Evolutionary conservation across 495 filamentous ascomycete genomes (phyloP).

Genomic region (Trichocladium antarcticum): DNA sequence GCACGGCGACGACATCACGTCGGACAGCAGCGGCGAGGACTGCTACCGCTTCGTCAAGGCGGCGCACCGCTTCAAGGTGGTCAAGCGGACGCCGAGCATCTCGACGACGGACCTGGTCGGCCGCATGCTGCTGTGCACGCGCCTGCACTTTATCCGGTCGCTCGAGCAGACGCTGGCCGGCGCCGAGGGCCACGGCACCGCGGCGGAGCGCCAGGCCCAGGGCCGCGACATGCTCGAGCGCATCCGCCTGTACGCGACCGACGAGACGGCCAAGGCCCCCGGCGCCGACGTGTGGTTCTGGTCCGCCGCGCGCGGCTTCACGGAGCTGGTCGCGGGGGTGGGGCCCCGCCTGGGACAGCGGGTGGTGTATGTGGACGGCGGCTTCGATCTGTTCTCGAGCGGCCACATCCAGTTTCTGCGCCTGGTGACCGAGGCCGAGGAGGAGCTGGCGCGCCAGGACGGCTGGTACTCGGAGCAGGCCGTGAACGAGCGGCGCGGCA

Average conservation of each 20-base stretch:
- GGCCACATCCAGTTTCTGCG: conserved; percentile 93
- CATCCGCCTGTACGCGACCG: conserved; percentile 75
- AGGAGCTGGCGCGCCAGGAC: conserved; percentile 47
- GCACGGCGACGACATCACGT: conserved; percentile 96
- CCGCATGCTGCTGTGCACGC: conserved; percentile 89
- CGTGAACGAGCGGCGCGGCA: conserved; percentile 47
- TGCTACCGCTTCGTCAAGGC: conserved; percentile 96
- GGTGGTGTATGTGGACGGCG: conserved; percentile 89
- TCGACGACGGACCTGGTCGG: conserved; percentile 96
- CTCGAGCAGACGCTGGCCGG: conserved; percentile 56
- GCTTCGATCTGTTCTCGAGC: conserved; percentile 93
- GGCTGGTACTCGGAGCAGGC: conserved; percentile 65
- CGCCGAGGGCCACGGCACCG: conserved; percentile 56
- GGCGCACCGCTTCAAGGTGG: conserved; percentile 81
- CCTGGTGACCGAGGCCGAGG: conserved; percentile 59
- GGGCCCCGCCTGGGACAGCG: conserved; percentile 62
- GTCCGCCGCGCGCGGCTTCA: conserved; percentile 49
- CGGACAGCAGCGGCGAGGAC: conserved; percentile 80
- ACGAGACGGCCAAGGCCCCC: conserved; percentile 59
- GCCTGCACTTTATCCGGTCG: conserved; percentile 74
- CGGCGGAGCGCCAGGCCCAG: conserved; percentile 49
- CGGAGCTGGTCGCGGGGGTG: conserved; percentile 52
- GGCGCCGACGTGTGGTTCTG: conserved; percentile 74
- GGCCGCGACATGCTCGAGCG: conserved; percentile 55
- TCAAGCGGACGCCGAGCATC: conserved; percentile 92